Percentiles rank a stretch among this genome's conserved stretches.
Evolutionary conservation across 2,329 filamentous ascomycete genomes (phyloP).

Genomic region (Zymoseptoria ardabiliae): DNA sequence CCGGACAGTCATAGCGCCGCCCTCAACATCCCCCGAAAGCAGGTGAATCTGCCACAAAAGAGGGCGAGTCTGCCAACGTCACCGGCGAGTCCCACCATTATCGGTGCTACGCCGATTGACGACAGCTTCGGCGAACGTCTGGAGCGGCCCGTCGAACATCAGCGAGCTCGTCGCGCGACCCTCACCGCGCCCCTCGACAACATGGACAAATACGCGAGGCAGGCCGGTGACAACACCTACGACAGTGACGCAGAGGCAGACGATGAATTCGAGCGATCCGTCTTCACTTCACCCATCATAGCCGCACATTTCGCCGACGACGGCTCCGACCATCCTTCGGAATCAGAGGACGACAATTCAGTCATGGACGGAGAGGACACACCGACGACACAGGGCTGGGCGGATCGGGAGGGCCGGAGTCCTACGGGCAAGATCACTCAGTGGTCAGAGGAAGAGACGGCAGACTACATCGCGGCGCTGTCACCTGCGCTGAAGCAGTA

Average conservation of each 20-base stretch:
- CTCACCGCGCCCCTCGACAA: constrained; percentile 7
- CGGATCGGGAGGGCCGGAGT: constrained; percentile 36
- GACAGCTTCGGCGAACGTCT: constrained; percentile 23
- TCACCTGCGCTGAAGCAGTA: constrained; percentile 28
- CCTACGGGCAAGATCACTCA: constrained; percentile 70
- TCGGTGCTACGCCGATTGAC: constrained; percentile 27
- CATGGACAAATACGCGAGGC: constrained; percentile 29
- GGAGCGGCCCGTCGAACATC: constrained; percentile 2
- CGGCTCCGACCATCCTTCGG: constrained; percentile 58
- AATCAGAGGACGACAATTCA: constrained; percentile 29
- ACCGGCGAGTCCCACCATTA: constrained; percentile 23
- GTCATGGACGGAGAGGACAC: constrained; percentile 55
- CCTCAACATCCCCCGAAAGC: constrained; percentile 14
- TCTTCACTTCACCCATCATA: constrained; percentile 58
- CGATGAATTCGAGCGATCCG: constrained; percentile 73
- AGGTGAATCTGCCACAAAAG: constrained; percentile 13
- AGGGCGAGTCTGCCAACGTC: constrained; percentile 14
- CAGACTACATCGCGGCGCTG: constrained; percentile 64
- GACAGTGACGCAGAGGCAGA: constrained; percentile 72
- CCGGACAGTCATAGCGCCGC: constrained; percentile 3
- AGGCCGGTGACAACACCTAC: constrained; percentile 44
- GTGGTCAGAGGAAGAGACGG: constrained; percentile 81
- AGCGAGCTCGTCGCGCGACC: constrained; percentile 12
- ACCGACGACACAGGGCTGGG: constrained; percentile 54
- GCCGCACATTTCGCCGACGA: constrained; percentile 54